Evolutionary conservation across 371 early-diverging fungal genomes (phyloP), one percentile per base, ranked within the genome.

Genomic region (Funneliformis caledonium): DNA sequence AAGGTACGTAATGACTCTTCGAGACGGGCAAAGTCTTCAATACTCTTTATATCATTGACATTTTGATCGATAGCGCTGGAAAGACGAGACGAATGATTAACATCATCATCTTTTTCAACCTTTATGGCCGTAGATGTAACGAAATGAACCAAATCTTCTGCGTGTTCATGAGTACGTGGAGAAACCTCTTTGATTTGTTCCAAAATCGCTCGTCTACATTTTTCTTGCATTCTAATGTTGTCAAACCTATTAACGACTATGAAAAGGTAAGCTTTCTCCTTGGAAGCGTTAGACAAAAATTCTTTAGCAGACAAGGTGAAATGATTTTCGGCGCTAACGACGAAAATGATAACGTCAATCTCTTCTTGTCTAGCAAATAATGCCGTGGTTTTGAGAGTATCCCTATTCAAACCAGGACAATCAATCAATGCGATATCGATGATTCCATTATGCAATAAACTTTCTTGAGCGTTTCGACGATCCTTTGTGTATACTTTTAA

Each of bases 261-360:
- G 81, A 99, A 99, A 62, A 99, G 95, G 84, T 95, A 97, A 4
- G 97, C 96, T 90, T 99, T 99, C 87, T 99, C 99, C 83, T 96
- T 96, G 67, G 96, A 95, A 4, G 98, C 98, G 78, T 93, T 96
- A 84, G 91, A 89, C 83, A 99, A 88, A 86, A 99, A 99, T 88
- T 99, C 96, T 79, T 94, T 93, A 62, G 96, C 97, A 69, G 97
- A 97, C 52, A 98, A 91, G 2, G 99, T 99, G 83, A 99, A 98
- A 85, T 98, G 98, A 83, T 99, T 98, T 84, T 97, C 98, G 22
- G 99, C 98, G 83, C 96, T 96, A 67, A 99, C 97, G 16, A 98
- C 96, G 91, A 99, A 99, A 11, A 99, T 96, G 70, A 99, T 94
- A 9, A 97, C 98, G 83, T 99, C 99, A 83, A 99, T 99, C 84